Conservation (phyloP, 805 yeast genomes). For the Pichia deserticola region DNA sequence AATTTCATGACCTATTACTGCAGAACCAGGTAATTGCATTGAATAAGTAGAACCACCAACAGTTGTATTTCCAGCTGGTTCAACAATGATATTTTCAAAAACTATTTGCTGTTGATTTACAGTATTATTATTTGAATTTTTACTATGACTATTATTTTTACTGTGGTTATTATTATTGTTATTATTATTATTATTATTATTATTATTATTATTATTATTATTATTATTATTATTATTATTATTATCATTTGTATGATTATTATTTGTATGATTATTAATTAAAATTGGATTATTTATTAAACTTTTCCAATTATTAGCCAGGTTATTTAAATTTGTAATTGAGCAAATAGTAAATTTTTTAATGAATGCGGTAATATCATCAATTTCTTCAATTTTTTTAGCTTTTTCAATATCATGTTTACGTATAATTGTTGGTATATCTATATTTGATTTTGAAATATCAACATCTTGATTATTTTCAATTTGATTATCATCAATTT, state of each 20-base stretch:
- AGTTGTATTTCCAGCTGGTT: constrained; percentile 27
- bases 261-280: background rate
- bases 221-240: background rate
- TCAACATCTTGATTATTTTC: background rate
- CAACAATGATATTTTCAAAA: constrained; percentile 24
- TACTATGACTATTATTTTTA: too few relatives aligned
- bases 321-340: constrained; percentile 14
- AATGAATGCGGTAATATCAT: constrained; percentile 30
- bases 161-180: too few relatives aligned
- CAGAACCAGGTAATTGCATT: constrained; percentile 39
- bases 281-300: background rate
- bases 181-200: background rate
- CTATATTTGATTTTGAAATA: constrained; percentile 1
- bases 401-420: constrained; percentile 18
- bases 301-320: background rate
- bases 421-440: constrained; percentile 18
- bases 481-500: constrained; percentile 7
- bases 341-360: constrained; percentile 33
- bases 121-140: background rate
- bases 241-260: background rate
- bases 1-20: constrained; percentile 34
- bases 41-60: constrained; percentile 33
- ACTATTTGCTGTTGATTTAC: background rate
- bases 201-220: background rate
- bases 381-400: constrained; percentile 15